Evolutionary conservation across 108 stramenopile species (phyloP), one percentile per base, ranked within the genome.

Genomic region (Nitzschia palea): DNA sequence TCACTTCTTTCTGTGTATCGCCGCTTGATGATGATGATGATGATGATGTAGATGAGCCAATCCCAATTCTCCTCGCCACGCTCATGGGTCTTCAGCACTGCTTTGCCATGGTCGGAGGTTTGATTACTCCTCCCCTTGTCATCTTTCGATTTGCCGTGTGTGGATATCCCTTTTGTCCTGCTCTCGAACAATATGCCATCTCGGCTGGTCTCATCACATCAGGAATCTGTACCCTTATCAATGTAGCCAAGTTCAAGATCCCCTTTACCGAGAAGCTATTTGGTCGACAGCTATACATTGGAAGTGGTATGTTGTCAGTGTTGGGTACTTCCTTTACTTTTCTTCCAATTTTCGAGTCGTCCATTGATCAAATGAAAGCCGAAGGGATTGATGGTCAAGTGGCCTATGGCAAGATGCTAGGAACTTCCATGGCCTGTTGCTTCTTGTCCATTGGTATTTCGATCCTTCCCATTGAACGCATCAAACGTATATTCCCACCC

Each of bases 301-400:
- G 91, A 42, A 82, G 74, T 53, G 91, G 91, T 23, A 67, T 92
- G 4, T 68, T 92, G 8, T 79, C 77, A 55, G 91, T 92, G 20
- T 85, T 92, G 86, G 91, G 91, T 14, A 92, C 91, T 2, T 86
- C 85, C 9, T 90, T 90, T 62, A 86, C 85, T 6, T 78, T 92
- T 62, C 58, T 92, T 47, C 91, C 91, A 18, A 87, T 92, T 48
- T 89, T 74, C 45, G 91, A 89, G 58, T 88, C 86, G 62, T 81
- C 88, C 32, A 84, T 87, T 44, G 20, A 15, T 8, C 76, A 80
- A 50, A 87, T 87, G 86, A 87, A 74, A 51, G 56, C 32, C 1
- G 71, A 81, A 55, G 83, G 81, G 3, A 62, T 80, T 20, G 71
- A 74, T 56, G 88, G 88, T 26, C 55, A 55, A 22, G 86, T 53